phyloP scores from a whole-genome alignment of 306 rosid species.

The Hylodesmum podocarpum region DNA sequence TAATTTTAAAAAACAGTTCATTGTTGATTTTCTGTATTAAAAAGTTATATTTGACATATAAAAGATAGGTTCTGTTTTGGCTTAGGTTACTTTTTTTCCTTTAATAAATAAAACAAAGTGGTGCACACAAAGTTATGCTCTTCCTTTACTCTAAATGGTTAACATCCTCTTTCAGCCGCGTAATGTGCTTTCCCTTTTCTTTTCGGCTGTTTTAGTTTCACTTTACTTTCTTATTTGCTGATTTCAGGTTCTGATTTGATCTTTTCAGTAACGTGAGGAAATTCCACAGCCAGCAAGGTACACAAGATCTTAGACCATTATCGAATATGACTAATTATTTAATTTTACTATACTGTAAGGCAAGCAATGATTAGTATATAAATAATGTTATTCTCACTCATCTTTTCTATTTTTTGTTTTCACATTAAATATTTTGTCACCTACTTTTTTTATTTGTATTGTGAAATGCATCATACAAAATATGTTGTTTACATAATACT shows the following conservation, averaged over 20 bases:
- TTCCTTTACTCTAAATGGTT: background rate
- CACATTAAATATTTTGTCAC: background rate
- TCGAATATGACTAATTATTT: slow-evolving; percentile 1
- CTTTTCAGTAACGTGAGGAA: background rate
- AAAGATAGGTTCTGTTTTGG: too few species aligned
- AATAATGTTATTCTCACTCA: background rate
- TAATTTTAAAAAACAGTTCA: too few species aligned
- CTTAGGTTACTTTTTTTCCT: background rate
- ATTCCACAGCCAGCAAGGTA: background rate
- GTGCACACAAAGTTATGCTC: background rate
- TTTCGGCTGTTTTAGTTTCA: background rate
- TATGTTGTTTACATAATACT: too few species aligned
- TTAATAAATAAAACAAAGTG: background rate
- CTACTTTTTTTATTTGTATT: background rate
- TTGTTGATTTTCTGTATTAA: too few species aligned
- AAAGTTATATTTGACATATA: too few species aligned
- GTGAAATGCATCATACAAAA: too few species aligned
- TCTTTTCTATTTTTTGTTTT: background rate
- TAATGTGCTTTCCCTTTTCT: slow-evolving; percentile 16
- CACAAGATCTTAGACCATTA: slow-evolving; percentile 12
- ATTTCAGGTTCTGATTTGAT: background rate
- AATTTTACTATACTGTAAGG: background rate
- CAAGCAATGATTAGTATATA: background rate
- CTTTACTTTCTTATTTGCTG: background rate
- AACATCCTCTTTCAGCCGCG: slow-evolving; percentile 3